Evolutionary conservation across 169 alveolate species (phyloP).

Genomic region (Eimeria falciformis): DNA sequence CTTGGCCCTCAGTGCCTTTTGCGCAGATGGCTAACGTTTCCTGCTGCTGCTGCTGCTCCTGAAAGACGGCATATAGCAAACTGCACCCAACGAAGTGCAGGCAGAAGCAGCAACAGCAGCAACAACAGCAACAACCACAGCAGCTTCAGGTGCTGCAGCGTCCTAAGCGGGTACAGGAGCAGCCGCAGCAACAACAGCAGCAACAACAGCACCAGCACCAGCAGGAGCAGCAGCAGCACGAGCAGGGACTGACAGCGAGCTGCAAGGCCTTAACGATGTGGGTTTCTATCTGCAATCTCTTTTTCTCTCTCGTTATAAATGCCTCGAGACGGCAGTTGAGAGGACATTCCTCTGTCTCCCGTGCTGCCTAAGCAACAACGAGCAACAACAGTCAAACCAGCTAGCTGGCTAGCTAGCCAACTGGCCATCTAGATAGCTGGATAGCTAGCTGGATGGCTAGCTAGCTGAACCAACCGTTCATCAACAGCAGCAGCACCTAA

Average conservation of each 20-base stretch:
- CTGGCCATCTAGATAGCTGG: background rate
- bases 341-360: background rate
- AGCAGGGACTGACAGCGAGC: background rate
- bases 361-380: background rate
- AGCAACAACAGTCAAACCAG: background rate
- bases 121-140: background rate
- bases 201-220: background rate
- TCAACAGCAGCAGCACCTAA: background rate
- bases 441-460: slow-evolving; percentile 1
- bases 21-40: background rate
- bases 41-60: background rate
- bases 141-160: background rate
- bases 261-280: background rate
- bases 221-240: slow-evolving; percentile 4
- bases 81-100: background rate
- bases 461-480: too few relatives aligned
- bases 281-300: background rate
- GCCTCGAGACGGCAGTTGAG: slow-evolving; percentile 2
- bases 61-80: background rate
- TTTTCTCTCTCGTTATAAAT: background rate
- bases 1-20: background rate
- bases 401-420: background rate
- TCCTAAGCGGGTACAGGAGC: background rate
- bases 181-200: background rate
- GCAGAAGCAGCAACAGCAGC: background rate